Evolutionary conservation across 2,329 filamentous ascomycete species (phyloP).

Genomic region (Penicillium brevicompactum): DNA sequence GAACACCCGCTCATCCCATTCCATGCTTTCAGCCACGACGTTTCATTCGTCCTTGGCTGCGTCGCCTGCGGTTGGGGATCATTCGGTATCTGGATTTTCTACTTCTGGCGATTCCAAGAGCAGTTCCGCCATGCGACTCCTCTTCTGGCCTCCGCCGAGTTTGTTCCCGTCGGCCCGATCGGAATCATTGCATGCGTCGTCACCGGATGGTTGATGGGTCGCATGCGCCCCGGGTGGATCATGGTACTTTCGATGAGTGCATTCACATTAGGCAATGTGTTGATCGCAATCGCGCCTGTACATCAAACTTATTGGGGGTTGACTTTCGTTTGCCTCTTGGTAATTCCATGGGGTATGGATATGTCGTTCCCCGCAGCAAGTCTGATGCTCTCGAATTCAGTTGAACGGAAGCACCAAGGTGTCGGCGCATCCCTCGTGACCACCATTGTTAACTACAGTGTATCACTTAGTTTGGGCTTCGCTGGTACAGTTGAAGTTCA

Average conservation of each 20-base stretch:
- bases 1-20: slow-evolving; percentile 61
- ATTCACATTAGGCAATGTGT: slow-evolving; percentile 45
- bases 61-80: slow-evolving; percentile 44
- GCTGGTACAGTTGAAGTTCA: slow-evolving; percentile 64
- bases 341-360: slow-evolving; percentile 67
- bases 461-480: slow-evolving; percentile 66
- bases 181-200: slow-evolving; percentile 35
- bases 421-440: slow-evolving; percentile 60
- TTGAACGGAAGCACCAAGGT: slow-evolving; percentile 52
- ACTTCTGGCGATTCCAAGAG: slow-evolving; percentile 39
- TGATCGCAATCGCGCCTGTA: slow-evolving; percentile 51
- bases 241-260: slow-evolving; percentile 36
- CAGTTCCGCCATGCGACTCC: slow-evolving; percentile 26
- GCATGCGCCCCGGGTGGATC: slow-evolving; percentile 25
- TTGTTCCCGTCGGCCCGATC: slow-evolving; percentile 30
- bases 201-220: slow-evolving; percentile 28
- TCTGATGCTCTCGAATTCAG: slow-evolving; percentile 59
- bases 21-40: slow-evolving; percentile 35
- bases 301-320: slow-evolving; percentile 66
- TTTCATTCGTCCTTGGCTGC: slow-evolving; percentile 42
- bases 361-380: slow-evolving; percentile 67
- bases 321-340: slow-evolving; percentile 59
- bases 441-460: slow-evolving; percentile 69
- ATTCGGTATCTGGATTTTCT: slow-evolving; percentile 47
- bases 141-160: slow-evolving; percentile 34